These are phyloP conservation scores for Brachypodium distachyon DNA, from an alignment of 202 grass and related monocot species.

Conservation along the genomic window DNA sequence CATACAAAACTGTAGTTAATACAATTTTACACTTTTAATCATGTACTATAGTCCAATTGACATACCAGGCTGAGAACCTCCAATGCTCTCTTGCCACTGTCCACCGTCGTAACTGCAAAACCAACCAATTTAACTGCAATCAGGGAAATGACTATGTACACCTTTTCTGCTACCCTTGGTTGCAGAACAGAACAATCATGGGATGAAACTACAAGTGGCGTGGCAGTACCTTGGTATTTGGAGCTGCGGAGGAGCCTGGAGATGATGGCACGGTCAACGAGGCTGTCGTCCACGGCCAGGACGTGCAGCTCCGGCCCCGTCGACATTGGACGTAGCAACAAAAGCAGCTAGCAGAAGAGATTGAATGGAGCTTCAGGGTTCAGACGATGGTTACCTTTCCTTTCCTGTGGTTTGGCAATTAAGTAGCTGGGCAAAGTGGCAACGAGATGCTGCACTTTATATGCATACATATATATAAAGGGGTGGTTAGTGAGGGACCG, in stretches of 20 bases:
- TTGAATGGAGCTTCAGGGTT: not conserved
- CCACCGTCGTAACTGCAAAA: constrained; percentile 60
- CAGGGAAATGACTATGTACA: too few species aligned
- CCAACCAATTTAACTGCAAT: too few species aligned
- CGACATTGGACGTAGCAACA: constrained; percentile 14
- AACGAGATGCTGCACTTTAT: not conserved
- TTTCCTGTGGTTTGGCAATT: too few species aligned
- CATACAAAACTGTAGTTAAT: too few species aligned
- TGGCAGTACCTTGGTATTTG: constrained; percentile 52
- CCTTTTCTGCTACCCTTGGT: too few species aligned
- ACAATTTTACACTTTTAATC: too few species aligned
- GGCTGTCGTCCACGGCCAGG: constrained; percentile 80
- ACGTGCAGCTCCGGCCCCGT: constrained; percentile 45
- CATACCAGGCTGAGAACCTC: constrained; percentile 60
- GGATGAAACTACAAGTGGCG: too few species aligned
- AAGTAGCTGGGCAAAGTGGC: constrained; percentile 4
- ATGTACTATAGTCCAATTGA: too few species aligned
- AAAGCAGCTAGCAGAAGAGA: not conserved
- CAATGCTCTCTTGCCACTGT: constrained; percentile 69
- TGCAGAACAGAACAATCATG: not conserved
- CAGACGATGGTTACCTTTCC: too few species aligned
- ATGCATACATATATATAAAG: constrained; percentile 29
- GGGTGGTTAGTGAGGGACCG: not conserved
- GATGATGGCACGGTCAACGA: constrained; percentile 63
- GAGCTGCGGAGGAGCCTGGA: constrained; percentile 66